phyloP scores from a whole-genome alignment of 495 filamentous ascomycete genomes.

The Talaromyces thailandensis region DNA sequence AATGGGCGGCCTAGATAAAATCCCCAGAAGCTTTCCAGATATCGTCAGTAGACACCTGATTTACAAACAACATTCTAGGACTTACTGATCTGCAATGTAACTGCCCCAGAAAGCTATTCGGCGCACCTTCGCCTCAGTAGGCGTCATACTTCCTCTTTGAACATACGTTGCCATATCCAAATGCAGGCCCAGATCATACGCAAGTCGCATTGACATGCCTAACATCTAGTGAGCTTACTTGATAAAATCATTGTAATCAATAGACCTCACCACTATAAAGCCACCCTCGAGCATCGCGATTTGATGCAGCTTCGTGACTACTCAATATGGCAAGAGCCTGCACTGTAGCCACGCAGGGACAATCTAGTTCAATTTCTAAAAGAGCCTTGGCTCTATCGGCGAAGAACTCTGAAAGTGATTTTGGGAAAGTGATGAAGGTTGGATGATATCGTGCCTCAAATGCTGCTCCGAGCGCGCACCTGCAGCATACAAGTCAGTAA shows the following conservation, averaged over 20 bases:
- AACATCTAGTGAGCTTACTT: constrained; percentile 5
- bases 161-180: constrained; percentile 39
- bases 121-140: constrained; percentile 35
- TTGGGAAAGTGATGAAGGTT: constrained; percentile 38
- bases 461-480: constrained; percentile 39
- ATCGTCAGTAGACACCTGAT: background rate
- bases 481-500: constrained; percentile 6
- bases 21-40: constrained; percentile 32
- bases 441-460: constrained; percentile 40
- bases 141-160: constrained; percentile 31
- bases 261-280: constrained; percentile 33
- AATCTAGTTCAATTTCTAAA: constrained; percentile 40
- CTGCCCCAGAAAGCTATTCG: constrained; percentile 40
- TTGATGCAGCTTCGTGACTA: constrained; percentile 36
- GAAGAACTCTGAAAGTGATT: constrained; percentile 39
- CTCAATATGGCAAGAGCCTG: constrained; percentile 41
- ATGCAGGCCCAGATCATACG: constrained; percentile 41
- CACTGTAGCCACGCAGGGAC: constrained; percentile 40
- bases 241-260: background rate
- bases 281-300: constrained; percentile 42
- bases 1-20: constrained; percentile 40
- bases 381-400: constrained; percentile 40
- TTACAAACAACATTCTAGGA: background rate
- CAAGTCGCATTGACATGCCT: constrained; percentile 44
- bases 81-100: constrained; percentile 42